Evolutionary conservation across 164 flowering plant species (phyloP).

Genomic region (Aristolochia contorta): DNA sequence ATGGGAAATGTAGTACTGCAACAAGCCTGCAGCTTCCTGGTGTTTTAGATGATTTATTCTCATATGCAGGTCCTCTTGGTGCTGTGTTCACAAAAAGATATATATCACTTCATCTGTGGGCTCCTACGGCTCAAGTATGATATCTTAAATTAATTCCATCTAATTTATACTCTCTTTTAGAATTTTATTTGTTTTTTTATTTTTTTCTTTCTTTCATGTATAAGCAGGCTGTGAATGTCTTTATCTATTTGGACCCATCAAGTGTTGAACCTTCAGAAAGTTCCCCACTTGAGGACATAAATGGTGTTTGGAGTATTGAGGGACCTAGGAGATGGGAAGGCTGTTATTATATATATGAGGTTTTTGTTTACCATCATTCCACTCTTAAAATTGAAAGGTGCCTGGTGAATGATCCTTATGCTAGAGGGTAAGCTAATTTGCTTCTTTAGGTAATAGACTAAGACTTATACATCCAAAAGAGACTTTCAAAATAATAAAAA

Average conservation of each 20-base stretch:
- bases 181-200: background rate
- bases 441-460: background rate
- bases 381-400: slow-evolving; percentile 63
- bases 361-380: slow-evolving; percentile 72
- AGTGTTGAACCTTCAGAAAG: slow-evolving; percentile 40
- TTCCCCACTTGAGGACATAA: slow-evolving; percentile 45
- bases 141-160: background rate
- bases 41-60: slow-evolving; percentile 69
- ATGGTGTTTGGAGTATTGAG: slow-evolving; percentile 72
- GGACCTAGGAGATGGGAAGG: slow-evolving; percentile 83
- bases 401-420: slow-evolving; percentile 88
- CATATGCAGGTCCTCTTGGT: slow-evolving; percentile 84
- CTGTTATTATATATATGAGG: slow-evolving; percentile 82
- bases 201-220: slow-evolving; percentile 1
- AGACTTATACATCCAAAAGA: too few species aligned
- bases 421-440: slow-evolving; percentile 68
- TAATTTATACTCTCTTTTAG: background rate
- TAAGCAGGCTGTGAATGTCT: slow-evolving; percentile 49
- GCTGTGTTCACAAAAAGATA: slow-evolving; percentile 44
- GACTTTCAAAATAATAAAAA: too few species aligned
- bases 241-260: slow-evolving; percentile 41
- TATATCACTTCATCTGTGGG: slow-evolving; percentile 77
- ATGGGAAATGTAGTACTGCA: slow-evolving; percentile 40
- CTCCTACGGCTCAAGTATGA: slow-evolving; percentile 91
- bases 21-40: slow-evolving; percentile 91